Evolutionary conservation across 345 rosid genomes (phyloP).

Genomic region (Populus alba): DNA sequence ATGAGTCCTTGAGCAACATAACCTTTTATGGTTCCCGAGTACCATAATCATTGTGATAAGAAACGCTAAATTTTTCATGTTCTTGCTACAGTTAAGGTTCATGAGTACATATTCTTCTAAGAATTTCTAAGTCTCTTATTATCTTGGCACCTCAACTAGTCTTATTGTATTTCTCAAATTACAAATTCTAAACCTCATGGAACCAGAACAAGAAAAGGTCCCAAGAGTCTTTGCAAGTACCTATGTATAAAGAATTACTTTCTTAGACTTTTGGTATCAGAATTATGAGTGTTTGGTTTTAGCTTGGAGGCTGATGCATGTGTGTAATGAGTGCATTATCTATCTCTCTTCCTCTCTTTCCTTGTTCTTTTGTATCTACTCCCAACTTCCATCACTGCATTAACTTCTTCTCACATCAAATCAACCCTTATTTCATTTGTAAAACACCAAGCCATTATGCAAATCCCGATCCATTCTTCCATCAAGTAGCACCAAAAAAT

Average conservation of each 20-base stretch:
- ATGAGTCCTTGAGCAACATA: neutral
- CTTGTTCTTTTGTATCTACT: neutral
- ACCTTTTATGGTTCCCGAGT: neutral
- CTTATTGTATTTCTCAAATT: neutral
- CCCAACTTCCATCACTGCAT: neutral
- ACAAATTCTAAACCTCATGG: neutral
- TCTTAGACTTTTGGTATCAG: neutral
- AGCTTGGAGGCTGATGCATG: neutral
- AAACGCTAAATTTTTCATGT: no score
- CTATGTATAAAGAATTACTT: neutral
- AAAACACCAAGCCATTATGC: neutral
- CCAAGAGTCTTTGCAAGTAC: neutral
- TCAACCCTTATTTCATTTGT: neutral
- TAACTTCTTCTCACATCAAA: neutral
- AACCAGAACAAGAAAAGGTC: neutral
- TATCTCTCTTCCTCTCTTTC: neutral
- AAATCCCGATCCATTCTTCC: neutral
- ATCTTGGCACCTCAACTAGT: neutral
- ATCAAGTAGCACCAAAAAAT: neutral
- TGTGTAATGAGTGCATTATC: neutral
- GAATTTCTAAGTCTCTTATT: neutral
- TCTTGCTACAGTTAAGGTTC: no score
- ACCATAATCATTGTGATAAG: no score
- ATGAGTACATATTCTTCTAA: neutral
- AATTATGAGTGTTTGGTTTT: neutral